Base-by-base conservation (phyloP, 371 early-diverging fungal species). In the Lichtheimia ramosa region DNA sequence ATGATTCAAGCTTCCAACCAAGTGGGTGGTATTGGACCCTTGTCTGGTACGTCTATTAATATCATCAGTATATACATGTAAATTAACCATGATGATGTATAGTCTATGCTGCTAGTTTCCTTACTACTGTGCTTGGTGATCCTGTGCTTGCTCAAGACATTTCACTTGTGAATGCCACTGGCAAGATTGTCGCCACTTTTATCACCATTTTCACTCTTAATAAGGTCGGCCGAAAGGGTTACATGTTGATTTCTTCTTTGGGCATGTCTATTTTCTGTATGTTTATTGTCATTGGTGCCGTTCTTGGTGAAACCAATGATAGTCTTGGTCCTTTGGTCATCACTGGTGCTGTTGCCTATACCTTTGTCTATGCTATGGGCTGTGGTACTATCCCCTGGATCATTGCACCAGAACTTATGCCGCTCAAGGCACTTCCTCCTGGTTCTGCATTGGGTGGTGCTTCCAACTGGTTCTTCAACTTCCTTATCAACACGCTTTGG, bases 371-470 rank as follows among this genome's bases (percentile, higher is more conserved):
- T 51, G 64, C 66, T 57, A 63, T 75, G 62, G 79, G 79, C 21
- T 78, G 79, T 61, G 79, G 75, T 66, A 75, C 75, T 5, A 71
- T 78, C 55, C 79, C 79, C 12, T 78, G 79, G 79, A 56, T 78
- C 59, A 75, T 75, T 59, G 79, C 79, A n/a, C 77, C 77, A 3
- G 79, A 78, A 63, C 58, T 78, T 12, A 55, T 78, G 40, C 79
- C 79, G 14, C 64, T 78, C 56, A 70, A 71, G 43, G 79, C 79
- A 13, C 59, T 78, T 14, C 69, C 75, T 27, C 64, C 79, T 62
- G 79, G 73, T 48, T 70, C 73, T 51, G 79, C 79, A 28, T 66
- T 78, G 20, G 79, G 75, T 43, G 71, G 64, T 40, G 55, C 69
- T 13, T 71, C 73, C 42, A 78, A 78, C 54, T 78, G 79, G 79